Conservation (phyloP, 371 early-diverging fungal species). For the Haplosporangium sp. region DNA sequence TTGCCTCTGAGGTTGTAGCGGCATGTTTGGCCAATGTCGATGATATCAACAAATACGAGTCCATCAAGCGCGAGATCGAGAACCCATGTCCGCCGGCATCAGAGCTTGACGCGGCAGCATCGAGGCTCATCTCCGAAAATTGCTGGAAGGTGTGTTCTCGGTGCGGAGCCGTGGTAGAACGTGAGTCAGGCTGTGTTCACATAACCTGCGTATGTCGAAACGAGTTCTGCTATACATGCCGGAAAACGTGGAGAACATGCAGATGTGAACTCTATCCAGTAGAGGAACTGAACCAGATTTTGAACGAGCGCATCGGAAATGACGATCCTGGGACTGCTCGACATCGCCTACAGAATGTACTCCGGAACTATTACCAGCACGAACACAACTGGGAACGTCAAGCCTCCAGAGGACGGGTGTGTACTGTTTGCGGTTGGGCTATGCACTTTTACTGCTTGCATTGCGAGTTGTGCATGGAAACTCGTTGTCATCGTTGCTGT, state of each 20-base stretch:
- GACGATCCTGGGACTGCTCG: constrained; percentile 13
- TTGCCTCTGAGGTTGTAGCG: background rate
- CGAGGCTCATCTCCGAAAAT: constrained; percentile 14
- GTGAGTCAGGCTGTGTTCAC: constrained; percentile 22
- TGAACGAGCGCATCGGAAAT: constrained; percentile 29
- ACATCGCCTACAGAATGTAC: constrained; percentile 27
- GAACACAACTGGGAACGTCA: constrained; percentile 21
- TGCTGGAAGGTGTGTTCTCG: constrained; percentile 30
- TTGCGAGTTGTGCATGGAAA: constrained; percentile 22
- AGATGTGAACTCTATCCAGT: constrained; percentile 20
- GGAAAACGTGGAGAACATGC: constrained; percentile 25
- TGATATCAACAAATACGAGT: constrained; percentile 7
- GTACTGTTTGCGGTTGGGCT: constrained; percentile 14
- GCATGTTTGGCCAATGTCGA: constrained; percentile 11
- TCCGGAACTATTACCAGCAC: constrained; percentile 29
- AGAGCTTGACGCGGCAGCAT: constrained; percentile 18
- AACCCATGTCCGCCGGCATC: constrained; percentile 11
- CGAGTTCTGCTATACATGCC: constrained; percentile 39
- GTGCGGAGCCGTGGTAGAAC: constrained; percentile 39
- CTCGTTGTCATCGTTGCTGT: constrained; percentile 23
- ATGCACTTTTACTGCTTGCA: constrained; percentile 16
- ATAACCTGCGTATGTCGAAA: constrained; percentile 27
- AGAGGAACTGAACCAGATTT: constrained; percentile 23
- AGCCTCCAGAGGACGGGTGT: background rate
- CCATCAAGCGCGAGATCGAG: constrained; percentile 22